These are phyloP conservation scores for Botryotinia convoluta DNA, from an alignment of 2,329 filamentous ascomycete species.

Conservation along the genomic window DNA sequence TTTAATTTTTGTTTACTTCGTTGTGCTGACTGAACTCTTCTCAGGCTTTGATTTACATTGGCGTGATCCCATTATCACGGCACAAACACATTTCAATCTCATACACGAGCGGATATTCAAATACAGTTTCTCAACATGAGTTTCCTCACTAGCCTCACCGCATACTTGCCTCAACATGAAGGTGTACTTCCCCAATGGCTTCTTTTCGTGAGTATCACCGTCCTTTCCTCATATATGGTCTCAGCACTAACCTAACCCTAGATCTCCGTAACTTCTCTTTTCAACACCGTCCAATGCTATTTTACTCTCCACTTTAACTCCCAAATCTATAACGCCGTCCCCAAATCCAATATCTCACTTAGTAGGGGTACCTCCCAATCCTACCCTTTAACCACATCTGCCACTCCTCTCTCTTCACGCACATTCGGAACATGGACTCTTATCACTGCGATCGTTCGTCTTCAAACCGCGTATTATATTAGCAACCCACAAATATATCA, in stretches of 20 bases:
- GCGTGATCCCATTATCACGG: not conserved
- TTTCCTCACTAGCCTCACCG: constrained; percentile 25
- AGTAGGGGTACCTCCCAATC: constrained; percentile 57
- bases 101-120: not conserved
- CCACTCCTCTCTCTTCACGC: constrained; percentile 68
- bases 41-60: not conserved
- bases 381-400: constrained; percentile 65
- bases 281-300: constrained; percentile 85
- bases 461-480: constrained; percentile 69
- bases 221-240: not conserved
- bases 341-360: constrained; percentile 40
- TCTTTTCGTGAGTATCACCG: constrained; percentile 50
- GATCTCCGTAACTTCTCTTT: constrained; percentile 79
- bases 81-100: not conserved
- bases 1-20: not conserved
- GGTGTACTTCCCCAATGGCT: constrained; percentile 64
- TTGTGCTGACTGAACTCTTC: not conserved
- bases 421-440: constrained; percentile 73
- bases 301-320: constrained; percentile 74
- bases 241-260: constrained; percentile 40
- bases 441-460: constrained; percentile 56
- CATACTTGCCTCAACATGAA: constrained; percentile 36
- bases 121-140: constrained; percentile 5
- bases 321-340: constrained; percentile 66
- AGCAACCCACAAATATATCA: constrained; percentile 57